Evolutionary conservation across 768 basidiomycete genomes (phyloP), one percentile per base, ranked within the genome.

Genomic region (Tricholoma sp.): DNA sequence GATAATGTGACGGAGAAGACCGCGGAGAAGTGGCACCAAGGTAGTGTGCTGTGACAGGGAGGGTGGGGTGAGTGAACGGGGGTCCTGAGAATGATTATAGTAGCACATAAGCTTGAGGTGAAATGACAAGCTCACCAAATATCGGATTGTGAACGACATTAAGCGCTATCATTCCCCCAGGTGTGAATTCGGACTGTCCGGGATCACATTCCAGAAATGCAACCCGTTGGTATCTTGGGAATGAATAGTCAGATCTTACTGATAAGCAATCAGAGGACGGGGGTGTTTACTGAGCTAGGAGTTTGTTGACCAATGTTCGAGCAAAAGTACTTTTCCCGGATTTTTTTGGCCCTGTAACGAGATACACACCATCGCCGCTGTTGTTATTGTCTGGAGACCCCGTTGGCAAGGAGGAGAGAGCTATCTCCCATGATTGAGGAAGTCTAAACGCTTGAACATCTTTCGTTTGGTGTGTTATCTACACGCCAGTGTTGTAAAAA

Each of bases 121-220:
- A 48, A 52, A 41, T 32, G 8, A 29, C 53, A 10, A 31, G 8
- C 59, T 42, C 62, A 91, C 94, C 96, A 36, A 98, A 84, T 1
- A 89, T 59, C 17, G 84, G 85, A 1, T 66, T 65, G 8, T 86
- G 82, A 13, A 97, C 61, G 1, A 96, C 61, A 66, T 85, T 88
- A 29, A 99, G 71, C 0, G 91, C 81, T 11, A 97, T 88, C 72
- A 91, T 80, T 0, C 94, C 96, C 0, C 85, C 86, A 0, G 91
- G 87, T 0, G 89, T 88, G 66, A 98, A 96, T 69, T 98, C 95
- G 3, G 93, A 89, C 70, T 99, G 96, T 15, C 96, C 96, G 3
- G 91, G 63, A 70, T 99, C 96, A 57, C 90, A 91, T 67, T 98
- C 96, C 7, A 99, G 79, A 67, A 83, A 97, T 0, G 94, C 95